These are phyloP conservation scores for Ulota crispa DNA, from an alignment of 225 moss, liverwort and hornwort species.

Conservation along the genomic window DNA sequence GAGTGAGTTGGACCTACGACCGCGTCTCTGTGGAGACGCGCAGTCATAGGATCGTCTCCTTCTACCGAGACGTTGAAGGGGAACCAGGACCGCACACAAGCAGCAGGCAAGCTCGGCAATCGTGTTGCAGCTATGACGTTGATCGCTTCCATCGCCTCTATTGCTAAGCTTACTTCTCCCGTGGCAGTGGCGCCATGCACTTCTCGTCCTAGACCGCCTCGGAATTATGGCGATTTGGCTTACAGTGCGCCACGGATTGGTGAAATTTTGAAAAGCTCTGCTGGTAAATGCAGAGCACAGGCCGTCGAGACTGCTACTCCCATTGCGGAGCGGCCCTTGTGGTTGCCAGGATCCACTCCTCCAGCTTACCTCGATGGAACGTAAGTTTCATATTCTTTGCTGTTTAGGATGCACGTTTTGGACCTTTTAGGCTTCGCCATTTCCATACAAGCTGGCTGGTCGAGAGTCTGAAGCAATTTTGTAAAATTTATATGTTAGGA, in stretches of 20 bases:
- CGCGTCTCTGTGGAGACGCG: not conserved
- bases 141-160: slow-evolving; percentile 27
- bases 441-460: not conserved
- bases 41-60: not conserved
- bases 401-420: not conserved
- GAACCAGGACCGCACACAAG: slow-evolving; percentile 27
- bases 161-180: slow-evolving; percentile 26
- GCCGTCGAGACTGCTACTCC: slow-evolving; percentile 1
- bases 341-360: slow-evolving; percentile 52
- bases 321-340: slow-evolving; percentile 33
- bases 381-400: slow-evolving; percentile 25
- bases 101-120: not conserved
- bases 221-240: slow-evolving; percentile 19
- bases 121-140: slow-evolving; percentile 41
- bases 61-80: not conserved
- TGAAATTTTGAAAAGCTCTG: slow-evolving; percentile 8
- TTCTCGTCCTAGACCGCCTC: slow-evolving; percentile 1
- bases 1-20: not conserved
- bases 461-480: not conserved
- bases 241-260: slow-evolving; percentile 3
- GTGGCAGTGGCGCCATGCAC: slow-evolving; percentile 17
- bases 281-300: slow-evolving; percentile 37
- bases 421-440: not conserved
- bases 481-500: not conserved
- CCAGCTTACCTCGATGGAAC: slow-evolving; percentile 47